phyloP scores from a whole-genome alignment of 2,329 filamentous ascomycete species.

The Huntiella moniliformis region DNA sequence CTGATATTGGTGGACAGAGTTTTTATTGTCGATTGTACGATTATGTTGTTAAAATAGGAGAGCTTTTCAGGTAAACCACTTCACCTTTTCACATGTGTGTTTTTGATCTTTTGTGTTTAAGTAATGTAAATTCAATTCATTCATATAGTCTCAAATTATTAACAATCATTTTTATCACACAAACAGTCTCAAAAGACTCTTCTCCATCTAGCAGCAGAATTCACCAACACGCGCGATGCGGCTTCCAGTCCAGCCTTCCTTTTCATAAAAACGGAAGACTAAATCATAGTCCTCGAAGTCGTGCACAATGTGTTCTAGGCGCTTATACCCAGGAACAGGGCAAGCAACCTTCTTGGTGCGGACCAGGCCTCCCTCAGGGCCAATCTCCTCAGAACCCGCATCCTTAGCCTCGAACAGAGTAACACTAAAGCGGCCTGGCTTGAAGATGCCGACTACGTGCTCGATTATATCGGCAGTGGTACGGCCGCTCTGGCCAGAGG shows the following conservation, averaged over 20 bases:
- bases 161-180: too few relatives aligned
- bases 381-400: constrained; percentile 4
- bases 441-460: constrained; percentile 90
- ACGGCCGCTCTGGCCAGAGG: constrained; percentile 68
- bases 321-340: constrained; percentile 62
- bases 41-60: not conserved
- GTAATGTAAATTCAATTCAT: too few relatives aligned
- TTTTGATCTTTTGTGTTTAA: too few relatives aligned
- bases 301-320: constrained; percentile 88
- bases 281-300: constrained; percentile 95
- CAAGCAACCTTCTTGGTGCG: constrained; percentile 23
- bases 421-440: constrained; percentile 91
- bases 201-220: constrained; percentile 13
- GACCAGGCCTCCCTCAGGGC: constrained; percentile 17
- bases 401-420: constrained; percentile 86
- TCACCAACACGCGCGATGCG: constrained; percentile 36
- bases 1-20: not conserved
- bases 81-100: too few relatives aligned
- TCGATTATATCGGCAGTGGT: constrained; percentile 82
- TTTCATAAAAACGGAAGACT: constrained; percentile 90
- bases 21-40: constrained; percentile 1
- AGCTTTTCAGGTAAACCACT: too few relatives aligned
- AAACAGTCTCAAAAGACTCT: too few relatives aligned
- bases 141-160: too few relatives aligned
- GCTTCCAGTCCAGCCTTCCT: constrained; percentile 52